Conservation (phyloP, 495 filamentous ascomycete genomes). For the Penicillium parvum region DNA sequence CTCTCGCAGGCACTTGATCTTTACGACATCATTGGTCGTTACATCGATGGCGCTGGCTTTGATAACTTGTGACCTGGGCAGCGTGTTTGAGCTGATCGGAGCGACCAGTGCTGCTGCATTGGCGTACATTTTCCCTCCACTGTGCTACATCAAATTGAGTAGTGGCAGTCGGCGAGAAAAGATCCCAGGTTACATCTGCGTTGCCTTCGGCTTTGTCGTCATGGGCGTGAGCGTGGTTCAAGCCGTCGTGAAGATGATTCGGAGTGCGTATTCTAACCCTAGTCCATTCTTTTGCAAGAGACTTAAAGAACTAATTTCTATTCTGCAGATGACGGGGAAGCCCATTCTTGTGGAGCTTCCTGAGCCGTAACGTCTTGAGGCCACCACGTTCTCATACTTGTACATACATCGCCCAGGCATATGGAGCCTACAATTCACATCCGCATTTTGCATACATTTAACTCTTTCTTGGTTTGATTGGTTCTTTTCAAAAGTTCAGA, state of each 20-base stretch:
- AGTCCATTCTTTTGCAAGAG: too few species aligned
- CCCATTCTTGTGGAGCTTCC: conserved; percentile 11
- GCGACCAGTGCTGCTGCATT: conserved; percentile 90
- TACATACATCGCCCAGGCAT: too few species aligned
- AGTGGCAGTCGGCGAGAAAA: conserved; percentile 63
- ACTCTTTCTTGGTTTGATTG: too few species aligned
- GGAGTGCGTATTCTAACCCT: conserved; percentile 26
- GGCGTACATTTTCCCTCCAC: conserved; percentile 90
- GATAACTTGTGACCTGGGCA: conserved; percentile 86
- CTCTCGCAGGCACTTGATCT: conserved; percentile 77
- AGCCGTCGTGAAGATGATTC: conserved; percentile 62
- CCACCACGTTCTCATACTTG: too few species aligned
- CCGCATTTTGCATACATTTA: too few species aligned
- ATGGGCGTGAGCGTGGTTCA: conserved; percentile 80
- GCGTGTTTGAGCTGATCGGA: conserved; percentile 92
- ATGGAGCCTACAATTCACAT: too few species aligned
- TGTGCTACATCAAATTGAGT: conserved; percentile 92
- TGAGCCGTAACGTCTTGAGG: too few species aligned
- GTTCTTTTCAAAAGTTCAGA: too few species aligned
- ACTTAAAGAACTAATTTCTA: not conserved
- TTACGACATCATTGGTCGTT: conserved; percentile 75
- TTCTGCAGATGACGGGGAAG: conserved; percentile 11
- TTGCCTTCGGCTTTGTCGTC: conserved; percentile 73
- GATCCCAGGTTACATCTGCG: conserved; percentile 63
- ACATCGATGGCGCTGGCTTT: conserved; percentile 72